Base-by-base conservation (phyloP, 805 yeast genomes). In the Nakazawaea anatomiae region DNA sequence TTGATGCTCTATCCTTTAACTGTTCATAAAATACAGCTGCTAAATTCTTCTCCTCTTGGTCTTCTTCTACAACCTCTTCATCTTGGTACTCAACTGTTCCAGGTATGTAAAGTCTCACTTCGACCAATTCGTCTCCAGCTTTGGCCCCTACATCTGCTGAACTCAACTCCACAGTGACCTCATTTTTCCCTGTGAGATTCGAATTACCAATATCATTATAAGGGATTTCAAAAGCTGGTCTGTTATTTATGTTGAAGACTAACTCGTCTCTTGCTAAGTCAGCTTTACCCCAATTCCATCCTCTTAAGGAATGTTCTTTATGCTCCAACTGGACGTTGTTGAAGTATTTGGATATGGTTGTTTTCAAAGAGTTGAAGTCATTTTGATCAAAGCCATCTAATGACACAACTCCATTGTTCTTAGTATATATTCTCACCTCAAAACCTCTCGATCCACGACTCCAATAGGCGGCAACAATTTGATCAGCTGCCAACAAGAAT, bases 211-310 rank as follows among this genome's bases (percentile, higher is more conserved):
- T 86, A 25, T 79, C 82, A 8, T 76, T 61, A 65, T 90, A 94
- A 2, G 98, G 97, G 42, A 94, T 71, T 69, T 94, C 99, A 66
- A 92, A 92, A 10, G 85, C 80, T 3, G 99, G 98, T 60, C 87
- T 85, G 58, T 89, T 89, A 62, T 87, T 87, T 27, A 91, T 83
- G 52, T 83, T 82, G 69, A 94, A 91, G 31, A 89, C 80, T 66
- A 94, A 73, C 67, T 94, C 99, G 59, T 89, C 88, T 66, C 96
- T 80, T 25, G 96, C 96, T 64, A 94, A 80, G 65, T 91, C 96
- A 12, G 92, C 76, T 56, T 85, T 83, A 50, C 99, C 99, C 99
- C 99, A 94, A 69, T 94, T 94, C 99, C 99, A 94, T 34, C 99
- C 99, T 71, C 97, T 81, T 57, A 94, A 72, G 4, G 97, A 87